Evolutionary conservation across 441 rosid species (phyloP).

Genomic region (Corymbia citriodora): DNA sequence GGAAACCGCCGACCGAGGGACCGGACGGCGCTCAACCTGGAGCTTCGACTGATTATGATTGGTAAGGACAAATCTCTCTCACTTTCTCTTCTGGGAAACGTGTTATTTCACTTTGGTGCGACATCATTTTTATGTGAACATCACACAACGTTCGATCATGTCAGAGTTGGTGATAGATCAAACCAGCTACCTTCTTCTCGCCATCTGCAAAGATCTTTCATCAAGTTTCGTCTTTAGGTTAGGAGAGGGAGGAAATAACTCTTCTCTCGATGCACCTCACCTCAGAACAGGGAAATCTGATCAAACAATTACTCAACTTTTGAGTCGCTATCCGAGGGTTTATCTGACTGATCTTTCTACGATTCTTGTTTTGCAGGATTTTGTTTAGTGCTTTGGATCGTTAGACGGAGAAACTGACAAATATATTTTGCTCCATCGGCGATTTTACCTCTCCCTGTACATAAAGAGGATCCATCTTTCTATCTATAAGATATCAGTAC

Average conservation of each 20-base stretch:
- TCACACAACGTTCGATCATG: background rate
- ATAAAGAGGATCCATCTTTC: conserved; percentile 13
- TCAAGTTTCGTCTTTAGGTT: background rate
- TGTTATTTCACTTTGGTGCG: background rate
- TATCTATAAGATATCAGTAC: background rate
- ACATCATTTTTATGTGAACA: background rate
- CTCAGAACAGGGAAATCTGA: background rate
- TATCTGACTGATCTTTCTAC: background rate
- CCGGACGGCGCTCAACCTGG: conserved; percentile 25
- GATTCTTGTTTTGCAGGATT: conserved; percentile 38
- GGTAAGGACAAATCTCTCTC: conserved; percentile 12
- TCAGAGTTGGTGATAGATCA: background rate
- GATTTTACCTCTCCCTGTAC: background rate
- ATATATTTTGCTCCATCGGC: conserved; percentile 13
- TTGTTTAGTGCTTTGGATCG: conserved; percentile 71
- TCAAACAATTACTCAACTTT: background rate
- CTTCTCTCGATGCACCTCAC: background rate
- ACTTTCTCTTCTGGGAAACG: background rate
- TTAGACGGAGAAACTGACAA: conserved; percentile 15
- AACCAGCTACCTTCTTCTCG: background rate
- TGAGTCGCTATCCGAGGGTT: background rate
- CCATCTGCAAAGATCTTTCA: background rate
- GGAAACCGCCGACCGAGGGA: conserved; percentile 31
- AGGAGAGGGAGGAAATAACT: background rate
- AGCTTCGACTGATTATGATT: conserved; percentile 57